These are phyloP conservation scores for Dendrobium catenatum DNA, from an alignment of 106 monocot species.

Conservation along the genomic window DNA sequence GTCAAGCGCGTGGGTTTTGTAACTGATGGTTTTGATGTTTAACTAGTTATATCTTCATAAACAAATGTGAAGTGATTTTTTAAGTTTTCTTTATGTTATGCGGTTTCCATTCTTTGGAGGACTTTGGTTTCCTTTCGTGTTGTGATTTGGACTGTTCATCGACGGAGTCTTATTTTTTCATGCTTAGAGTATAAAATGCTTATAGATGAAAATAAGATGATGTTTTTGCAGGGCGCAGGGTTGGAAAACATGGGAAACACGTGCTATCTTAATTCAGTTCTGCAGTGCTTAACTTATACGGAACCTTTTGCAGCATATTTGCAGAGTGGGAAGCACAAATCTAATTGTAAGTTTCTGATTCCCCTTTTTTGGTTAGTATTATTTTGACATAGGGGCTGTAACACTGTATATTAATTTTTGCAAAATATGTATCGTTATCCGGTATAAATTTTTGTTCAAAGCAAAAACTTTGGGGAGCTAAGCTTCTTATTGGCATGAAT, in stretches of 20 bases:
- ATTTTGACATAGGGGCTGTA: neutral
- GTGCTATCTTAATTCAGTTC: slow-evolving; percentile 91
- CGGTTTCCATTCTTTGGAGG: neutral
- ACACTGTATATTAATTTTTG: slow-evolving; percentile 1
- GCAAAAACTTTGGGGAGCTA: neutral
- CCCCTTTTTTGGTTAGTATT: neutral
- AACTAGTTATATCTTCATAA: too few species aligned
- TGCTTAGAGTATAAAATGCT: neutral
- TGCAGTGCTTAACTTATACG: slow-evolving; percentile 97
- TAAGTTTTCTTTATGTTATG: too few species aligned
- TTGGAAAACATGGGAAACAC: slow-evolving; percentile 89
- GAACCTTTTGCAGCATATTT: slow-evolving; percentile 98
- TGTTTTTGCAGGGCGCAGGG: slow-evolving; percentile 63
- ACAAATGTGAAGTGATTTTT: too few species aligned
- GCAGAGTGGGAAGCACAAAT: slow-evolving; percentile 88
- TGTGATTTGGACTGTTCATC: neutral
- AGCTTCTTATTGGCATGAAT: neutral
- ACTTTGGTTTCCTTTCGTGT: neutral
- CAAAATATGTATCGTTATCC: neutral
- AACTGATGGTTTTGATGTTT: neutral
- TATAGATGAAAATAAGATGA: neutral
- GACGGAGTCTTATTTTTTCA: too few species aligned
- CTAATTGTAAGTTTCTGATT: slow-evolving; percentile 63
- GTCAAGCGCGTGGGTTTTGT: neutral
- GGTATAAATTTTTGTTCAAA: neutral